Conservation (phyloP, 352 stramenopile genomes). For the Phytopythium chamaehyphon region DNA sequence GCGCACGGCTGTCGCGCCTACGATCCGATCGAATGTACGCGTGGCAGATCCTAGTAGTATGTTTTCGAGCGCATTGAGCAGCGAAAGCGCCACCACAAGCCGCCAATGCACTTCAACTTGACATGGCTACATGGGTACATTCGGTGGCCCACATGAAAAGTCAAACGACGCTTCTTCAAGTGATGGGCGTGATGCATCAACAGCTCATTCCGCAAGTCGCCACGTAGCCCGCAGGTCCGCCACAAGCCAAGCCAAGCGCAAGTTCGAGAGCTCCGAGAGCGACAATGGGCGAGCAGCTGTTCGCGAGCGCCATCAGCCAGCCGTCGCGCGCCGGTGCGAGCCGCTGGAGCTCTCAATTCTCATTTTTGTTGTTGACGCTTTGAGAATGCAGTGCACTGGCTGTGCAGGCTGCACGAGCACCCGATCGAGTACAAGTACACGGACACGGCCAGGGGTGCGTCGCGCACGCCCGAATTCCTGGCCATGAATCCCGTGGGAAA, state of each 20-base stretch:
- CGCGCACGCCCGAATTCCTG: conserved; percentile 44
- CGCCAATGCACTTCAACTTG: too few relatives aligned
- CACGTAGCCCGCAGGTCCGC: too few relatives aligned
- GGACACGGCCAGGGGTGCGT: conserved; percentile 46
- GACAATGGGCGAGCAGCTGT: conserved; percentile 46
- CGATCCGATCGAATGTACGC: too few relatives aligned
- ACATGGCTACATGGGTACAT: too few relatives aligned
- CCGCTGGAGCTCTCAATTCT: conserved; percentile 3
- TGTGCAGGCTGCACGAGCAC: conserved; percentile 69
- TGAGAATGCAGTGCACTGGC: conserved; percentile 43
- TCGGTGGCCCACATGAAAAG: too few relatives aligned
- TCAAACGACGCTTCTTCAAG: too few relatives aligned
- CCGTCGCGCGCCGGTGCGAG: conserved; percentile 51
- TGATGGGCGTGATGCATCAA: too few relatives aligned
- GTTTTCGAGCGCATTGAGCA: too few relatives aligned
- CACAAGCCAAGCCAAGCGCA: conserved; percentile 7
- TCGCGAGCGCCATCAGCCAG: conserved; percentile 59
- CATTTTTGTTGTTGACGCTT: not conserved
- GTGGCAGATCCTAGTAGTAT: too few relatives aligned
- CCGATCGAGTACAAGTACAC: conserved; percentile 55
- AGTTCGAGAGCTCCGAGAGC: not conserved
- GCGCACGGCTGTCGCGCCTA: too few relatives aligned
- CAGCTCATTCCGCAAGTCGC: too few relatives aligned
- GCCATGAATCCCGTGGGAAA: conserved; percentile 59
- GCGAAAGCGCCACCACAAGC: too few relatives aligned